Conservation (phyloP, 352 stramenopile species). For the Globisporangium recalcitrans region DNA sequence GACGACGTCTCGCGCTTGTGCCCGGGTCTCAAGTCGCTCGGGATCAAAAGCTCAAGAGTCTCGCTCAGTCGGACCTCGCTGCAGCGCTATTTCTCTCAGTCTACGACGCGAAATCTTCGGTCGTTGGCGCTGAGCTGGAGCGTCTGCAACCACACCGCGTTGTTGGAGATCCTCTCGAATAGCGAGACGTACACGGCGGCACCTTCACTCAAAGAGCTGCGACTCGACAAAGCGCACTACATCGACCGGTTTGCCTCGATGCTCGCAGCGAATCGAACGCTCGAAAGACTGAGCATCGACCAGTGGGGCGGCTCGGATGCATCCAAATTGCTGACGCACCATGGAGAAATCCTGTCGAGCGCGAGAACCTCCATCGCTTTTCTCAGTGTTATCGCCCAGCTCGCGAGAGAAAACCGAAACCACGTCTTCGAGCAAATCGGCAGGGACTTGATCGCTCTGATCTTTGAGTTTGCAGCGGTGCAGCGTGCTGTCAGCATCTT, state of each 20-base stretch:
- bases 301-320: not conserved
- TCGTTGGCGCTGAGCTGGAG: slow-evolving; percentile 11
- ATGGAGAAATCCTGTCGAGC: not conserved
- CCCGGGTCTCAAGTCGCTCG: slow-evolving; percentile 3
- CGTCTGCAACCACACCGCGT: not conserved
- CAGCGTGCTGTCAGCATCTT: not conserved
- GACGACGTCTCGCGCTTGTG: slow-evolving; percentile 3
- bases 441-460: not conserved
- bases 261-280: not conserved
- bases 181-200: not conserved
- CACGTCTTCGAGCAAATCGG: not conserved
- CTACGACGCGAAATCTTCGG: not conserved
- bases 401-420: not conserved
- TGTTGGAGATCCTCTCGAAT: slow-evolving; percentile 5
- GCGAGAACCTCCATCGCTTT: not conserved
- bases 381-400: not conserved
- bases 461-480: not conserved
- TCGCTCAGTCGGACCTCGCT: not conserved
- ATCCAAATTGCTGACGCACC: not conserved
- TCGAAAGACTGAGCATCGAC: not conserved
- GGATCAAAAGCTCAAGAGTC: slow-evolving; percentile 3
- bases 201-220: not conserved
- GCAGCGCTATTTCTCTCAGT: slow-evolving; percentile 1
- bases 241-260: not conserved
- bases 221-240: not conserved